Base-by-base conservation (phyloP, 805 yeast genomes). In the Lipomyces spencermartinsiae region DNA sequence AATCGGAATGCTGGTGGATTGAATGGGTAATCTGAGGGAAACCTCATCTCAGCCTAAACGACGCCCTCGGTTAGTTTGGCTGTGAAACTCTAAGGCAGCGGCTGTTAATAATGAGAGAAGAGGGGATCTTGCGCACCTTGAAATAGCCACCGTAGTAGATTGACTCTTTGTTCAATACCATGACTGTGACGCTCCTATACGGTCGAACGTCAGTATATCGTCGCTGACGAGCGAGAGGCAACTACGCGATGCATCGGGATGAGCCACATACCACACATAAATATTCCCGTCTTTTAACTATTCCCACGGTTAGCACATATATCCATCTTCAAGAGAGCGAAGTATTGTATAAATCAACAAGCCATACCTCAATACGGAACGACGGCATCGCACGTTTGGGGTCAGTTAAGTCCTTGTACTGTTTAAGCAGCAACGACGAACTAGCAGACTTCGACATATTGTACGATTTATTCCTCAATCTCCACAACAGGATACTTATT, bases 131-230 rank as follows among this genome's bases (percentile, higher is more conserved):
- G 25, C 31, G 59, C 61, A 76, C 78, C 76, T 88, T 91, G 81
- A 94, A 90, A 79, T 91, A 94, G 14, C 98, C 98, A 58, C 98
- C 98, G 76, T 93, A 92, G 80, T 92, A 94, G 71, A 90, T 88
- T 16, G 97, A 92, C 71, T 92, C 97, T 74, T 90, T 88, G 79
- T 91, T 90, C 63, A 92, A 85, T 12, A 94, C 96, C 92, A 93
- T 92, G 67, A 94, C 91, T 29, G 97, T 98, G 65, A 94, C 85
- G 78, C 91, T 91, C 98, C 91, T 75, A 49, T 29, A 22, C 59
- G 14, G 35, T 10, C 31, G 34, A 53, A n/a, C 22, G 56, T 53
- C 34, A 53, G 56, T 22, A 25, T 29, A 22, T 12, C 56, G 22
- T n/a, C 4, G 10, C n/a, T 16, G 43, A n/a, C 22, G n/a, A 65